Base-by-base conservation (phyloP, 1,284 basidiomycete species). In the Amylostereum chailletii region DNA sequence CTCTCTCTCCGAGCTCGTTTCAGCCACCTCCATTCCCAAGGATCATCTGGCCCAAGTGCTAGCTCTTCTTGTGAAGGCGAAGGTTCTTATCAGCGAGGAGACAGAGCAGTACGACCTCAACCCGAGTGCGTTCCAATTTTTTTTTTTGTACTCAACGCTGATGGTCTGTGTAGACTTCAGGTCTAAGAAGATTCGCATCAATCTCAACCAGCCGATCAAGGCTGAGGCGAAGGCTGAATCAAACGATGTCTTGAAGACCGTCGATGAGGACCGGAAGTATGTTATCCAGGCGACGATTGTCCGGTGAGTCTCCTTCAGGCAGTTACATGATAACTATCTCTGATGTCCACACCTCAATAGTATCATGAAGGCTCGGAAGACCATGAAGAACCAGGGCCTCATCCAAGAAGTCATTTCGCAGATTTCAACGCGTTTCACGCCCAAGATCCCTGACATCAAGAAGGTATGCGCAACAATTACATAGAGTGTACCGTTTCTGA, bases 281-380 rank as follows among this genome's bases (percentile, higher is more conserved):
- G 83, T 96, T 51, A 94, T 98, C 52, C 96, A 99, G 66, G 95
- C 95, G 10, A 95, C 91, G 10, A 96, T 99, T 60, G 95, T 99
- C 46, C 86, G 91, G 86, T 91, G 64, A 39, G 82, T 61, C 9
- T 27, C 33, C 39, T 19, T 11, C n/a, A 31, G 6, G 8, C 2
- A 9, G 39, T 37, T 7, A 27, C 36, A 19, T 2, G 10, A 4
- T 33, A 37, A 37, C 2, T 8, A 3, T 9, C 33, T 19, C 42
- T 37, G 5, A 37, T 7, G 39, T 31, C 45, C 19, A 19, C 26
- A 11, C 19, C 49, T 46, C 34, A 50, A 4, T 59, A 90, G 93
- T 50, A 90, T 98, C 66, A 97, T 98, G 95, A 98, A 98, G 71
- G 92, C 93, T 27, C 81, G 95, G 51, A 95, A 96, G 82, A 92